Base-by-base conservation (phyloP, 2,329 filamentous ascomycete species). In the Xylariales sp. region DNA sequence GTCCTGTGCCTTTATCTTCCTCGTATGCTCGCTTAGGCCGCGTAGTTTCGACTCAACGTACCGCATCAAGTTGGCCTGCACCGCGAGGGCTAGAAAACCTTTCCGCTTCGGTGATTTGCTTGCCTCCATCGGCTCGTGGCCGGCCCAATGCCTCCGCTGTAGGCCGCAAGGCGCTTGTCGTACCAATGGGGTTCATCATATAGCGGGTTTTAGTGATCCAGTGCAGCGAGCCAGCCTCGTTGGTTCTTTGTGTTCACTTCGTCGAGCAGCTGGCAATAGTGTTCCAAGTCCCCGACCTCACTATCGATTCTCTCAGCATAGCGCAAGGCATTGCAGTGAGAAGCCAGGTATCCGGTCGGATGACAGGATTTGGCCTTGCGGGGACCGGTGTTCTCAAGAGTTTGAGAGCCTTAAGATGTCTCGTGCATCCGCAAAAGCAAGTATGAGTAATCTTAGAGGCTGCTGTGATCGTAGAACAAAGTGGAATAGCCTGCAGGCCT, bases 151-250 rank as follows among this genome's bases (percentile, higher is more conserved):
- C 35, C 52, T 55, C 22, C 46, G 45, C 16, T 54, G 47, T 14
- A 57, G 48, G 31, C 47, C 3, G 56, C 56, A 1, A 58, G 52
- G 28, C 56, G 51, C 5, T 42, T 42, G 2, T 60, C 54, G 37
- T 51, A 55, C 57, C 57, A 60, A 28, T 59, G 51, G 3, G 56
- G 55, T 35, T 60, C 57, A 34, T 60, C 57, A 31, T 57, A 56
- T 1, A 60, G 46, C 8, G 57, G 57, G 25, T 54, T 55, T 32
- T 59, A 54, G 22, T 46, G 49, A 22, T 54, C 46, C 2, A 60
- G 46, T 6, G 55, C 51, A 5, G 49, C 38, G 6, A 51, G 34
- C 58, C 58, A 60, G 15, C 53, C 50, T 6, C 44, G 48, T 29
- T 59, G 56, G 31, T 53, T 57, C 3, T 56, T 54, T 1, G 16